Percentiles rank a stretch among this genome's conserved stretches.
phyloP scores from a whole-genome alignment of 352 stramenopile genomes.

The Globisporangium paddicum region DNA sequence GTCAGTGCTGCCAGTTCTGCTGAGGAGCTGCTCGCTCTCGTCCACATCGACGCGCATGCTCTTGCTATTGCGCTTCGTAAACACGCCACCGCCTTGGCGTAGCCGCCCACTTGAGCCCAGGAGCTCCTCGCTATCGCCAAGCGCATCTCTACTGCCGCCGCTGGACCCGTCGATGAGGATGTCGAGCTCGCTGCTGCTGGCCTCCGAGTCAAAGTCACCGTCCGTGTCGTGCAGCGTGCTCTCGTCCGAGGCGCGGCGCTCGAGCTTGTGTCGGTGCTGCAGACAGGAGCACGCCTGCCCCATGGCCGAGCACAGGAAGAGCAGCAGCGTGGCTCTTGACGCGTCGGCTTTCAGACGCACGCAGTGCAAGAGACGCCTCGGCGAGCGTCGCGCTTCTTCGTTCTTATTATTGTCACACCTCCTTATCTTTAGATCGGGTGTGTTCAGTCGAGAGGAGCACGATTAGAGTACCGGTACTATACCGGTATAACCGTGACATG shows the following conservation, averaged over 20 bases:
- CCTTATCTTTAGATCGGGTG: not conserved
- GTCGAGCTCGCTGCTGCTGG: conserved; percentile 25
- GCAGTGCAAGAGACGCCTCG: not conserved
- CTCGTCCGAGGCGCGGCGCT: conserved; percentile 55
- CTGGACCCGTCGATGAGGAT: conserved; percentile 33
- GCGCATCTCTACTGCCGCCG: not conserved
- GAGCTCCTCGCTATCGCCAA: conserved; percentile 11
- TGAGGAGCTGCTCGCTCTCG: not conserved
- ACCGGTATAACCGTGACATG: no score
- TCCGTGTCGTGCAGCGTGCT: conserved; percentile 17
- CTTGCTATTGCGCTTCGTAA: conserved; percentile 18
- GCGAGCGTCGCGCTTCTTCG: conserved; percentile 2
- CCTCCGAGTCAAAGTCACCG: conserved; percentile 16
- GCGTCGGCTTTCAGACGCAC: not conserved
- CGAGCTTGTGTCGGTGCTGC: conserved; percentile 53
- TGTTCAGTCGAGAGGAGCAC: not conserved
- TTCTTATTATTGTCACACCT: not conserved
- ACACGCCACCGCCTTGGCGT: conserved; percentile 11
- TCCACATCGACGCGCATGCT: not conserved
- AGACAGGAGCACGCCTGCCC: conserved; percentile 75
- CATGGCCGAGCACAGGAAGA: conserved; percentile 29
- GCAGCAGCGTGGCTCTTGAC: conserved; percentile 2
- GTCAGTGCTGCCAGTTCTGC: no score
- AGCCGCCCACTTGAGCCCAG: not conserved
- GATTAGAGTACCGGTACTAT: no score